Base-by-base conservation (phyloP, 2,329 filamentous ascomycete species). In the Arachnomyces sp. region DNA sequence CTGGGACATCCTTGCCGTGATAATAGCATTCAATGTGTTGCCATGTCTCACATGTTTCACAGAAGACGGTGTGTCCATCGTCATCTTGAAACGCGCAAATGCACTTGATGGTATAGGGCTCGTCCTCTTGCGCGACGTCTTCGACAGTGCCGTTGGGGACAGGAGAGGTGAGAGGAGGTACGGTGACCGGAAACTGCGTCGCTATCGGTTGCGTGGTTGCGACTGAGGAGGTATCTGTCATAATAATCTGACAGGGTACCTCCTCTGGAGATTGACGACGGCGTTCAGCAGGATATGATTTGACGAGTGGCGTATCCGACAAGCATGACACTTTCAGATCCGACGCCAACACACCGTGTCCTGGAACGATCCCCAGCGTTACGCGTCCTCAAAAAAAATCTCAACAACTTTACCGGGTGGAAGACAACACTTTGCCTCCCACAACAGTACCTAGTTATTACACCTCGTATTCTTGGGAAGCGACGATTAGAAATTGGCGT, bases 21-120 rank as follows among this genome's bases (percentile, higher is more conserved):
- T 96, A 96, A 67, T 94, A 96, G 67, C 92, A 98, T 60, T 88
- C 82, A 55, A 95, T 94, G 66, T 98, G 92, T 67, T 98, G 92
- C 92, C 92, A 98, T 36, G 88, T 92, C 61, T 95, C 86, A 73
- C 92, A 98, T 44, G 75, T 78, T 61, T 96, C 92, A 73, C 92
- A 98, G 65, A 89, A 87, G 47, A 98, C 93, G 44, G 92, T 98
- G 65, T 86, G 90, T 66, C 92, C 92, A 72, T 98, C 92, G 73
- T 98, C 92, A 70, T 94, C 88, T 62, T 80, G 72, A 65, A 84
- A 95, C 62, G 81, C 81, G 69, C 92, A 98, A 54, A 96, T 94
- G 76, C 92, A 98, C 73, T 93, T 95, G 71, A 96, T 95, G 44
- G 86, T 93, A 64, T 93, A 94, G 46, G 67, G 66, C 46, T 69